Evolutionary conservation across 1,139 yeast genomes (phyloP).

Genomic region (Taphrina wiesneri): DNA sequence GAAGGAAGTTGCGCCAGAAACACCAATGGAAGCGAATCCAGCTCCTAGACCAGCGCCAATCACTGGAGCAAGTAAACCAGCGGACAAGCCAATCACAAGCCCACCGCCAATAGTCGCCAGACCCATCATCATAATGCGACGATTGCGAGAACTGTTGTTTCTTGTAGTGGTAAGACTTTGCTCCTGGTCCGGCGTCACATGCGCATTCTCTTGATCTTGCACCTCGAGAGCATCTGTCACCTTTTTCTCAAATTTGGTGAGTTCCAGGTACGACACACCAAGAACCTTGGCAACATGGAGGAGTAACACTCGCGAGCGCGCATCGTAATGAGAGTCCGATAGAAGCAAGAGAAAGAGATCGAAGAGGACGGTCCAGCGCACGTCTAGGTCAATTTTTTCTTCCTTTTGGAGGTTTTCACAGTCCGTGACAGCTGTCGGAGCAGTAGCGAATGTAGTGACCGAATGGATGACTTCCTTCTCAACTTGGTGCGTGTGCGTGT

Average conservation of each 20-base stretch:
- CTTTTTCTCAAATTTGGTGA: slow-evolving; percentile 84
- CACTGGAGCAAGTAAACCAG: slow-evolving; percentile 94
- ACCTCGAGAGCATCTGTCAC: slow-evolving; percentile 87
- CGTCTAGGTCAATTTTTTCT: slow-evolving; percentile 52
- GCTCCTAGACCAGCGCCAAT: slow-evolving; percentile 99
- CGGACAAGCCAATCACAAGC: slow-evolving; percentile 87
- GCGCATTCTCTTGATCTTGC: slow-evolving; percentile 58
- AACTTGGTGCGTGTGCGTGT: not conserved
- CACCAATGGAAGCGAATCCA: slow-evolving; percentile 91
- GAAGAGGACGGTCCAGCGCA: slow-evolving; percentile 90
- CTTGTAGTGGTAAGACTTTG: slow-evolving; percentile 60
- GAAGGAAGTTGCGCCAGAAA: slow-evolving; percentile 86
- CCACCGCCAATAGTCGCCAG: slow-evolving; percentile 98
- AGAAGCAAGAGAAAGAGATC: slow-evolving; percentile 78
- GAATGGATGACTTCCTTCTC: not conserved
- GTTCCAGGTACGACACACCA: slow-evolving; percentile 62
- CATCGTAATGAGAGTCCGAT: slow-evolving; percentile 83
- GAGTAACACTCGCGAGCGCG: slow-evolving; percentile 78
- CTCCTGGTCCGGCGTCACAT: slow-evolving; percentile 67
- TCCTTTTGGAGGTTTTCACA: not conserved
- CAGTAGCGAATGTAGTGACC: slow-evolving; percentile 13
- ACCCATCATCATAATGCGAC: slow-evolving; percentile 82
- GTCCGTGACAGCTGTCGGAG: slow-evolving; percentile 24
- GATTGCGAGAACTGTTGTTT: slow-evolving; percentile 62
- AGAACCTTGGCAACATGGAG: slow-evolving; percentile 64